Base-by-base conservation (phyloP, 331 rosid species). In the Erythrophleum ivorense region DNA sequence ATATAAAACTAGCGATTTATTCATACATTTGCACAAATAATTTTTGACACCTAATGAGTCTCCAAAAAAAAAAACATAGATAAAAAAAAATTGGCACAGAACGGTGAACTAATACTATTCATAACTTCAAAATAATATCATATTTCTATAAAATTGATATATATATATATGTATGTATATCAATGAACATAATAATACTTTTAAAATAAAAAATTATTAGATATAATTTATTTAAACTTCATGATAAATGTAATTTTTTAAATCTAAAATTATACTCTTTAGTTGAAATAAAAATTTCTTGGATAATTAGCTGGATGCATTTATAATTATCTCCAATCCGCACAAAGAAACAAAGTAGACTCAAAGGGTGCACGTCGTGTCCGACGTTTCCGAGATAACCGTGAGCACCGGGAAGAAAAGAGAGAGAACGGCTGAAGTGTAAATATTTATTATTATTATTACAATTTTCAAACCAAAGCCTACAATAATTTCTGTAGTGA, bases 281-380 rank as follows among this genome's bases (percentile, higher is more conserved):
- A 31, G n/a, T 31, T 29, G 41, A 62, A 62, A 33, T 4, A 29
- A 62, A 59, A 2, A 11, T 4, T 29, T 60, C 0, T 9, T 3
- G 13, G 3, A 12, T 0, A 31, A 62, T 62, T 29, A 63, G 68
- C 4, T 63, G 68, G 9, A 14, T 5, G 43, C 13, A 13, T 5
- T 38, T 60, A 29, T 60, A 12, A 31, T 6, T 36, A 7, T 43
- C 46, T 43, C 46, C 46, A 43, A 6, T 5, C 5, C 9, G 9
- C 46, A 43, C 46, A 43, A 43, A 43, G 67, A 29, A 60, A 13
- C 46, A 18, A 46, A 64, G 9, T 2, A 67, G 40, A 31, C 40
- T 62, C n/a, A n/a, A 4, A 50, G 72, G 71, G 73, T 65, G 80
- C 80, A 78, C 86, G 78, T 75, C 87, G 78, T 46, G 43, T 40